Conservation (phyloP, 2,329 filamentous ascomycete genomes). For the Aureobasidium sp. region DNA sequence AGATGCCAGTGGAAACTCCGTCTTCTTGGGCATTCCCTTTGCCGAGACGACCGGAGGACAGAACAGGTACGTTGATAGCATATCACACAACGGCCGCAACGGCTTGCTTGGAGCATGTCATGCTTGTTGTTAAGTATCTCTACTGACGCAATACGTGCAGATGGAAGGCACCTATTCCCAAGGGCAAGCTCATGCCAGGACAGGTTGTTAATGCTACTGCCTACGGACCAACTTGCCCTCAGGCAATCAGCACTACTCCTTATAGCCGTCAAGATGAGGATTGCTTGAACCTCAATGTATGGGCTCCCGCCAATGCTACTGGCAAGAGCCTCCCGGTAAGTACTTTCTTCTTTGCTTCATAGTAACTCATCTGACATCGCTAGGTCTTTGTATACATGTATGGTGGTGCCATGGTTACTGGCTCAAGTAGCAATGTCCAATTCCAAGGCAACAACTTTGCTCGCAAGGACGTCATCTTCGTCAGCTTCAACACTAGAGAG, state of each 20-base stretch:
- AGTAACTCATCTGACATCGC: background rate
- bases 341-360: background rate
- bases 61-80: constrained; percentile 26
- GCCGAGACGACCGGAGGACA: constrained; percentile 36
- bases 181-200: background rate
- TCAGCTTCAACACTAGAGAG: constrained; percentile 14
- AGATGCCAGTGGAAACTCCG: constrained; percentile 21
- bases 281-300: constrained; percentile 14
- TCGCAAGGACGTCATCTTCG: constrained; percentile 13
- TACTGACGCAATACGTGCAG: constrained; percentile 14
- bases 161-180: constrained; percentile 25
- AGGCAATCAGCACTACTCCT: constrained; percentile 21
- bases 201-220: background rate
- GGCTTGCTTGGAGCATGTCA: background rate
- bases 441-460: constrained; percentile 22
- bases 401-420: constrained; percentile 15
- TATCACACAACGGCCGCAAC: background rate
- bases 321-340: constrained; percentile 3
- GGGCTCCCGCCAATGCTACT: background rate
- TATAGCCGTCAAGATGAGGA: constrained; percentile 20
- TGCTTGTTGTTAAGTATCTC: background rate
- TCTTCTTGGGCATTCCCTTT: constrained; percentile 37
- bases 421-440: constrained; percentile 19
- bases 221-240: constrained; percentile 15
- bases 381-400: constrained; percentile 15